phyloP scores from a whole-genome alignment of 2,329 filamentous ascomycete genomes.

The Colletotrichum sp. region DNA sequence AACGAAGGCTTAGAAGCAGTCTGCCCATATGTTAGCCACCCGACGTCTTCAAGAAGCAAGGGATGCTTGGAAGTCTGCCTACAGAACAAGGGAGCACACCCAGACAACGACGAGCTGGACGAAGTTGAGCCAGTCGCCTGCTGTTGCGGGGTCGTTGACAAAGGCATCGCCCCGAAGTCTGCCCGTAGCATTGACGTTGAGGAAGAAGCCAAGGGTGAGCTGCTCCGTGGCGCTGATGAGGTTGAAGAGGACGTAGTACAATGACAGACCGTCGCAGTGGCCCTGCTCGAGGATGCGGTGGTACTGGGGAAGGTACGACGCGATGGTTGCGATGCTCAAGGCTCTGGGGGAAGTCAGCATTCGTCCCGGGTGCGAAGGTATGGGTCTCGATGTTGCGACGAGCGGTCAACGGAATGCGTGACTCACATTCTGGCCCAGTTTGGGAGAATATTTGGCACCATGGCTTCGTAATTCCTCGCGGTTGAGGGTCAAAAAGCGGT shows the following conservation, averaged over 20 bases:
- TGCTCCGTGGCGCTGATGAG: conserved; percentile 4
- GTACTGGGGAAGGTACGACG: conserved; percentile 1
- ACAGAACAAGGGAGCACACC: neutral
- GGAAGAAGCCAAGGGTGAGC: neutral
- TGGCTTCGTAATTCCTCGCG: neutral
- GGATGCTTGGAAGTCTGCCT: neutral
- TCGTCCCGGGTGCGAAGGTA: rapidly evolving
- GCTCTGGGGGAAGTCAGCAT: neutral
- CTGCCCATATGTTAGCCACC: neutral
- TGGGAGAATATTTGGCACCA: neutral
- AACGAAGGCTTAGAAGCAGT: neutral
- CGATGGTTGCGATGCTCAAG: neutral
- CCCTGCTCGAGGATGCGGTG: neutral
- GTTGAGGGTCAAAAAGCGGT: neutral
- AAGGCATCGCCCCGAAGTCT: neutral
- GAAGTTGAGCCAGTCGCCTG: conserved; percentile 14
- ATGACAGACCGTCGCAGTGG: neutral
- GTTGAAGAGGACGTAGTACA: neutral
- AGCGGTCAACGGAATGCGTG: neutral
- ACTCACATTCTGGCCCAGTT: neutral
- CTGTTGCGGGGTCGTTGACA: neutral
- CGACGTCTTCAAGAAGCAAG: neutral
- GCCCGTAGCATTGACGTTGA: neutral
- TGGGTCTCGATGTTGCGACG: neutral
- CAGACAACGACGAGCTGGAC: neutral